Evolutionary conservation across 225 moss, liverwort and hornwort genomes (phyloP), one percentile per base, ranked within the genome.

Genomic region (Lunularia cruciata): DNA sequence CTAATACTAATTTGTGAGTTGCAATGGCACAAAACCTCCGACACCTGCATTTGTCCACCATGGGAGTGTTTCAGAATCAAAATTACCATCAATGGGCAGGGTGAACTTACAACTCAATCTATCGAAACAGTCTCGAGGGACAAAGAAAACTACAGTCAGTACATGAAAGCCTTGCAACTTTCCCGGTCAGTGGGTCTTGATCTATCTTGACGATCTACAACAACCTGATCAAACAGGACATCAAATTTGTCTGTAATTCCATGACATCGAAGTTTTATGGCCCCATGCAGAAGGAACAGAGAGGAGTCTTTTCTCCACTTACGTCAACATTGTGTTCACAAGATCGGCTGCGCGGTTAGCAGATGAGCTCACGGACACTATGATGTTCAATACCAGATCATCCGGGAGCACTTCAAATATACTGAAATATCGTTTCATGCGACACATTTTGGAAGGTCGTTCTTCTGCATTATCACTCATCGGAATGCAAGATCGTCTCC

Each of bases 281-380:
- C 28, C 48, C 48, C 35, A 51, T 49, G 20, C 32, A 51, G 33
- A 34, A 12, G 5, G n/a, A 45, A 42, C 37, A 22, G 25, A 26
- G n/a, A 47, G 16, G 20, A 32, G 8, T 37, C 36, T 60, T n/a
- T n/a, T n/a, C 5, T 19, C 47, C 1, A 45, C 71, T 60, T 61
- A 71, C 71, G 71, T 61, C 6, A 71, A 20, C 71, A 71, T 71
- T 48, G 71, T 60, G 47, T 61, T 60, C 31, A 71, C 43, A 2
- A 71, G 33, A 60, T 71, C 71, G 8, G 61, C 58, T 34, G 71
- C 23, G 5, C 60, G 61, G 35, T 36, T 59, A 59, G 71, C 71
- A 1, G 60, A 31, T 0, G 71, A 43, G 34, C 71, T 60, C 26
- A 71, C 15, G 10, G 31, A 22, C 42, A 35, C 28, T 4, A 71